Evolutionary conservation across 129 eudicot genomes (phyloP), one percentile per base, ranked within the genome.

Genomic region (Ambrosia trifida): DNA sequence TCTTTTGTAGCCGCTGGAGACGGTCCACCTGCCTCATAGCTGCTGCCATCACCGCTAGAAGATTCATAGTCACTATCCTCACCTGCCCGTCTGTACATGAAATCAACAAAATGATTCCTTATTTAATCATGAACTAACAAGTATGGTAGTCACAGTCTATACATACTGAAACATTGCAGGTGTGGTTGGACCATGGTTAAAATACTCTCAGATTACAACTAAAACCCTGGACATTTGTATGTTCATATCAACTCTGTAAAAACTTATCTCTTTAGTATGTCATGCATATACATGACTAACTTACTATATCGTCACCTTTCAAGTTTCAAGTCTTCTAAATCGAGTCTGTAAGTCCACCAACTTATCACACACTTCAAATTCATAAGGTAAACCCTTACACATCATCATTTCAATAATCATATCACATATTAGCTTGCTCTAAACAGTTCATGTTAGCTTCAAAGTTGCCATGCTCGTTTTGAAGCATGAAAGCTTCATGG

Each of bases 1-100:
- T 85, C 79, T 5, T 66, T 76, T 66, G 80, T 75, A 24, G 67
- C 62, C 52, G 54, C 60, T n/a, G 79, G 66, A 50, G 64, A 70
- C 0, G 79, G 56, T 32, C 84, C 77, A 57, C 79, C 91, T 66
- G 76, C 60, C 72, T 81, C 91, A 59, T 81, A 84, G 57, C 90
- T 86, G 20, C 86, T 86, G 30, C 86, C 84, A 38, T 82, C 90
- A 72, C 91, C 85, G 71, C 88, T 85, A 28, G 96, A 87, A 51
- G 98, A 93, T 70, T 85, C 90, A 28, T 67, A 81, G 82, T 93
- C 95, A 18, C 95, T 93, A 45, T 87, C 92, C 74, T 89, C 96
- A 69, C 91, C 90, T 3, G 78, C 73, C 70, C 84, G 82, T 74
- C 95, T 93, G 83, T 44, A 64, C 50, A 24, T 61, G 35, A 11